These are phyloP conservation scores for Aspergillus versicolor DNA, from an alignment of 2,329 filamentous ascomycete species.

Conservation along the genomic window DNA sequence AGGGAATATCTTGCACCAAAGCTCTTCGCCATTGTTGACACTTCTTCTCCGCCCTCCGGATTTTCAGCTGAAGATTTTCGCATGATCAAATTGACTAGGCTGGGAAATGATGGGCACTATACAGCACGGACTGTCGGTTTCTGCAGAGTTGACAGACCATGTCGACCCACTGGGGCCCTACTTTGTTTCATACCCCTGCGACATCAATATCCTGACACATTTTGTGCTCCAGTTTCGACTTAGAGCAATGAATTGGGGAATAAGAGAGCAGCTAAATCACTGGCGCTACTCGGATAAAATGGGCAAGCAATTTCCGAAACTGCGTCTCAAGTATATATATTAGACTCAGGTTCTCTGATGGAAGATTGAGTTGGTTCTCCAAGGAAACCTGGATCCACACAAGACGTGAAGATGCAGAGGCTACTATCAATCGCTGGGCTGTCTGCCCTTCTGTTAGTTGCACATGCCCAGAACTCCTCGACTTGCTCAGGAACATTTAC, in stretches of 20 bases:
- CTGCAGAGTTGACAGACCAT: neutral
- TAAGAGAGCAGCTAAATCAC: too few relatives aligned
- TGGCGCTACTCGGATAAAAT: too few relatives aligned
- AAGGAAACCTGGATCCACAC: neutral
- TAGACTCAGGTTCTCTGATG: neutral
- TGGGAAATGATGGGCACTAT: too few relatives aligned
- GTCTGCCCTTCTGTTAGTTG: slow-evolving; percentile 6
- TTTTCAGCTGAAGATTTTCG: too few relatives aligned
- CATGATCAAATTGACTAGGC: too few relatives aligned
- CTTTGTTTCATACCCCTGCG: slow-evolving; percentile 1
- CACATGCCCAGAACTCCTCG: slow-evolving; percentile 13
- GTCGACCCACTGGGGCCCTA: neutral
- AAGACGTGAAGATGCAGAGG: slow-evolving; percentile 14
- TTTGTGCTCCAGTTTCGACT: neutral
- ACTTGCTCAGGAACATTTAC: slow-evolving; percentile 46
- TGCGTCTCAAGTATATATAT: too few relatives aligned
- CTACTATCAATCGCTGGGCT: slow-evolving; percentile 10
- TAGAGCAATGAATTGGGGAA: too few relatives aligned
- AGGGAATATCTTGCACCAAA: neutral
- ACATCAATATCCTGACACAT: neutral
- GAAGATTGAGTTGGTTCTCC: neutral
- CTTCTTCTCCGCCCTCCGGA: too few relatives aligned
- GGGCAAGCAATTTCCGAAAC: too few relatives aligned
- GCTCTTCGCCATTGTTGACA: too few relatives aligned
- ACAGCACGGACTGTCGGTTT: too few relatives aligned